phyloP scores from a whole-genome alignment of 345 rosid genomes.

The Salix caprea region DNA sequence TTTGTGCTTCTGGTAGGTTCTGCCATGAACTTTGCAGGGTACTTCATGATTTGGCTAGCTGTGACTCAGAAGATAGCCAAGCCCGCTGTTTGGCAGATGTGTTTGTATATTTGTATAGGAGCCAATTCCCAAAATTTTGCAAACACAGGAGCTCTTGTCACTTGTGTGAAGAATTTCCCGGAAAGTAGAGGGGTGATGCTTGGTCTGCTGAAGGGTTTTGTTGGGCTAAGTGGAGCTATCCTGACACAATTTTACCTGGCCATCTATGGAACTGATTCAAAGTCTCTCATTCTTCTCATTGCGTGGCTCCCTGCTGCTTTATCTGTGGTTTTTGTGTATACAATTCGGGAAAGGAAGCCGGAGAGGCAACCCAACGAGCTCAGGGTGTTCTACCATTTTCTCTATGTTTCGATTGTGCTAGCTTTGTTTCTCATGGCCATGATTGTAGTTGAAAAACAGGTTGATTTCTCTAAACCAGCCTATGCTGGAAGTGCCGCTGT shows the following conservation, averaged over 20 bases:
- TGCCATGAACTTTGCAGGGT: slow-evolving; percentile 76
- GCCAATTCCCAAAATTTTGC: slow-evolving; percentile 89
- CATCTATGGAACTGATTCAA: slow-evolving; percentile 67
- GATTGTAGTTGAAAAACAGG: slow-evolving; percentile 48
- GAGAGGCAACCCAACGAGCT: slow-evolving; percentile 55
- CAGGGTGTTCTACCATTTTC: slow-evolving; percentile 55
- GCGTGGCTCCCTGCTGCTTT: slow-evolving; percentile 83
- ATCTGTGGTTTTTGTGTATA: slow-evolving; percentile 64
- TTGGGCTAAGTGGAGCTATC: slow-evolving; percentile 81
- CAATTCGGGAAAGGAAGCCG: slow-evolving; percentile 47
- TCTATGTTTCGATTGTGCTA: slow-evolving; percentile 47
- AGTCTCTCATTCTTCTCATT: slow-evolving; percentile 65
- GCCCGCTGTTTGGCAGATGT: slow-evolving; percentile 85
- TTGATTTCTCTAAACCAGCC: slow-evolving; percentile 47
- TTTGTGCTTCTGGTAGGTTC: slow-evolving; percentile 69
- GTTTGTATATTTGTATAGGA: slow-evolving; percentile 65
- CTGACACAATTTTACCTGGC: slow-evolving; percentile 79
- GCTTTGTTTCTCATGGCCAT: slow-evolving; percentile 75
- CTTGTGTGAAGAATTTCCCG: slow-evolving; percentile 83
- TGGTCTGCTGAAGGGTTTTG: slow-evolving; percentile 76
- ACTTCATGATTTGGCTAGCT: slow-evolving; percentile 80
- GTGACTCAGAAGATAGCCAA: slow-evolving; percentile 58
- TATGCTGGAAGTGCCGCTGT: slow-evolving; percentile 44
- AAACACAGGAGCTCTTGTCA: slow-evolving; percentile 80
- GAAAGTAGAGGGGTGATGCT: slow-evolving; percentile 76